Percentiles rank a stretch among this genome's conserved stretches.
Conservation (phyloP, 345 rosid species). For the Hibiscus trionum region DNA sequence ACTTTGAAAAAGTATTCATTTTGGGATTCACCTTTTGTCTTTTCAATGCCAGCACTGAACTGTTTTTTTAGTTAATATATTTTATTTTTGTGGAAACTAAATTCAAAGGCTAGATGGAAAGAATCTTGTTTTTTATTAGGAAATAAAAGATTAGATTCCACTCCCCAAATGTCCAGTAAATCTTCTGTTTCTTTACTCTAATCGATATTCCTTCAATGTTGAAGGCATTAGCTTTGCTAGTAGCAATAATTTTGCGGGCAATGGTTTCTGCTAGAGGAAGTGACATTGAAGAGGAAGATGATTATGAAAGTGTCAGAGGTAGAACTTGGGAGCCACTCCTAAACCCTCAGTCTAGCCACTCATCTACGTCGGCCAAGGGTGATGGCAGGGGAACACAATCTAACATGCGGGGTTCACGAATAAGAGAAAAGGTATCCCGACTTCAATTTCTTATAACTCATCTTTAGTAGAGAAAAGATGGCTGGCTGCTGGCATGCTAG, state of each 20-base stretch:
- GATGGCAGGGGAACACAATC: conserved; percentile 32
- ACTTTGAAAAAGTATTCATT: neutral
- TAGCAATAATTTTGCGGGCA: conserved; percentile 69
- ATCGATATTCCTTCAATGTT: conserved; percentile 8
- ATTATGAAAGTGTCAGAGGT: conserved; percentile 46
- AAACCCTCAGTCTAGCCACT: conserved; percentile 47
- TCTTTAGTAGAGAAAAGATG: neutral
- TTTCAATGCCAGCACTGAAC: neutral
- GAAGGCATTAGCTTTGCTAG: conserved; percentile 60
- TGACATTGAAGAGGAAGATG: conserved; percentile 42
- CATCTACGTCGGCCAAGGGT: conserved; percentile 43
- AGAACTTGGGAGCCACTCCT: conserved; percentile 70
- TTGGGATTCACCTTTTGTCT: neutral
- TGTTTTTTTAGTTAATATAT: neutral
- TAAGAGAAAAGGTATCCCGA: conserved; percentile 68
- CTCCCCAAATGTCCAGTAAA: neutral
- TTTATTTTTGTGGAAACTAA: neutral
- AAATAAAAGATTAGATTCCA: neutral
- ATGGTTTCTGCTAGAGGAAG: conserved; percentile 46
- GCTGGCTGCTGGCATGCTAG: neutral
- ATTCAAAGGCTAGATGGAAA: neutral
- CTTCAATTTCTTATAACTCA: neutral
- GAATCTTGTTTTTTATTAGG: neutral
- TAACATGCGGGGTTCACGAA: conserved; percentile 59
- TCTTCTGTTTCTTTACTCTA: conserved; percentile 2